These are phyloP conservation scores for Hygrophila difformis DNA, from an alignment of 257 asterid genomes.

Conservation along the genomic window DNA sequence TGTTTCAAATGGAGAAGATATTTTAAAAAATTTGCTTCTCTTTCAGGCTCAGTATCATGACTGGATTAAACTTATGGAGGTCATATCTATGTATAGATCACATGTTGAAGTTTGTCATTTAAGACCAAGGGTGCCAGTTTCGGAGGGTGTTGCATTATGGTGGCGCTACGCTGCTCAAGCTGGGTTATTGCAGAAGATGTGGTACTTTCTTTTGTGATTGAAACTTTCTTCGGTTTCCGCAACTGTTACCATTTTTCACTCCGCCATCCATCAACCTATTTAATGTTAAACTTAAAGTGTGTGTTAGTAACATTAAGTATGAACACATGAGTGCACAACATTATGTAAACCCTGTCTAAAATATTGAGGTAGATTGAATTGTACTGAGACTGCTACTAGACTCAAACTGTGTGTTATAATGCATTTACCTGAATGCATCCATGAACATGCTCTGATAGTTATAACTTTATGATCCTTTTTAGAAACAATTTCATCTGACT, in stretches of 20 bases:
- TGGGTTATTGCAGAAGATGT: conserved; percentile 62
- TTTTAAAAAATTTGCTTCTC: conserved; percentile 16
- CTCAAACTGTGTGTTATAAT: conserved; percentile 9
- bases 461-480: conserved; percentile 4
- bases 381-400: not conserved
- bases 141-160: conserved; percentile 54
- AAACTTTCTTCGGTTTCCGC: no score
- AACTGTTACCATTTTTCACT: no score
- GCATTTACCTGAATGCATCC: not conserved
- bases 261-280: no score
- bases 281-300: no score
- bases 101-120: conserved; percentile 81
- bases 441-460: not conserved
- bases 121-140: conserved; percentile 76
- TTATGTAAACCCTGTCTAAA: not conserved
- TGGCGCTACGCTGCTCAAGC: conserved; percentile 98
- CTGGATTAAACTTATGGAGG: conserved; percentile 98
- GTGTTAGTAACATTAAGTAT: conserved; percentile 9
- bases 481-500: not conserved
- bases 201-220: no score
- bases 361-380: not conserved
- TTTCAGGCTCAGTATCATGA: conserved; percentile 95
- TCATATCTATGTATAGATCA: conserved; percentile 68
- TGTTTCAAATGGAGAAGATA: no score
- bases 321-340: not conserved